These are phyloP conservation scores for Aspergillus sclerotiicarbonarius DNA, from an alignment of 495 filamentous ascomycete genomes.

Conservation along the genomic window DNA sequence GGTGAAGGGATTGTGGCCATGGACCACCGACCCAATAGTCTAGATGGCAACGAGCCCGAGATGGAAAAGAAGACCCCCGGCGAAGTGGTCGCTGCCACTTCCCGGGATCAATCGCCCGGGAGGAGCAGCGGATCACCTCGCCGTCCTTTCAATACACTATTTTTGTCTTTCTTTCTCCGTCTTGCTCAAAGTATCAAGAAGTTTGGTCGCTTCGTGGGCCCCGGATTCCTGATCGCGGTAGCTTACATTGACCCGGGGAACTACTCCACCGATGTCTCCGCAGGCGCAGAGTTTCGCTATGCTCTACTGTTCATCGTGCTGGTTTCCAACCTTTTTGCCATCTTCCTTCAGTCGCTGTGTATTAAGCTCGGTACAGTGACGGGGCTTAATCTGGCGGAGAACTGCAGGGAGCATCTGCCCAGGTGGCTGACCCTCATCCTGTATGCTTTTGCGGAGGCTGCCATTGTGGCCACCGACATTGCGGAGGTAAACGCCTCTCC, in stretches of 20 bases:
- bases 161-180: slow-evolving; percentile 17
- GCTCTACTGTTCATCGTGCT: slow-evolving; percentile 77
- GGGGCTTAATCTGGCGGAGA: slow-evolving; percentile 76
- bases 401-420: slow-evolving; percentile 72
- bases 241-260: slow-evolving; percentile 84
- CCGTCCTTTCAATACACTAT: slow-evolving; percentile 31
- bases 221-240: slow-evolving; percentile 80
- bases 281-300: slow-evolving; percentile 62
- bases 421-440: slow-evolving; percentile 72
- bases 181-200: slow-evolving; percentile 48
- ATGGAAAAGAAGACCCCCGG: slow-evolving; percentile 29
- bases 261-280: slow-evolving; percentile 80
- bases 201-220: slow-evolving; percentile 76
- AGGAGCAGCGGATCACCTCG: slow-evolving; percentile 38
- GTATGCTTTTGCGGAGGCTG: slow-evolving; percentile 73
- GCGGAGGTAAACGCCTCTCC: slow-evolving; percentile 58
- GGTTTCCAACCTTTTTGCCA: slow-evolving; percentile 80
- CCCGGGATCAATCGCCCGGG: slow-evolving; percentile 35
- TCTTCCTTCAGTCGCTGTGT: slow-evolving; percentile 77
- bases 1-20: slow-evolving; percentile 28
- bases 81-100: slow-evolving; percentile 36
- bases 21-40: slow-evolving; percentile 24
- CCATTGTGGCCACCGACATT: slow-evolving; percentile 87
- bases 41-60: slow-evolving; percentile 24
- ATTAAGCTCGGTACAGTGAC: slow-evolving; percentile 86